phyloP scores from a whole-genome alignment of 441 rosid species.

The Hura crepitans region DNA sequence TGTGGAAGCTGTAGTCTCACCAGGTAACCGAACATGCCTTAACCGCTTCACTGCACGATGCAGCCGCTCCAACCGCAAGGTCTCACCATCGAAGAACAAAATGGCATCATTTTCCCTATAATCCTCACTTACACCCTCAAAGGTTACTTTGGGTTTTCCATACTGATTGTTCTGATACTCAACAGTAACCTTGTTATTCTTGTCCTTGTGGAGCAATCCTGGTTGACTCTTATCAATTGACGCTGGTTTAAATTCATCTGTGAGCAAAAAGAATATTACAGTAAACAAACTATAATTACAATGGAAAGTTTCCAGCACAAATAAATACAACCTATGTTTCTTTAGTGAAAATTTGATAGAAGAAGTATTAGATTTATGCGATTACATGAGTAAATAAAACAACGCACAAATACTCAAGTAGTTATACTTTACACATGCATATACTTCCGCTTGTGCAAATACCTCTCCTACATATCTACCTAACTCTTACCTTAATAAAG shows the following conservation, averaged over 20 bases:
- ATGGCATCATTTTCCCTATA: slow-evolving; percentile 74
- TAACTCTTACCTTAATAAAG: background rate
- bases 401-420: background rate
- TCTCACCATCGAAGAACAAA: slow-evolving; percentile 66
- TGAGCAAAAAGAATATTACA: background rate
- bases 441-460: background rate
- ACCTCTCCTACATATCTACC: background rate
- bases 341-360: background rate
- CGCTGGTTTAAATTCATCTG: slow-evolving; percentile 81
- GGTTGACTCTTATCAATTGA: slow-evolving; percentile 70
- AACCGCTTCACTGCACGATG: slow-evolving; percentile 68
- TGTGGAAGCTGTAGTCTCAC: slow-evolving; percentile 47
- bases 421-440: background rate
- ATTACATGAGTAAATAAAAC: background rate
- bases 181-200: slow-evolving; percentile 60
- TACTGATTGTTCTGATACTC: slow-evolving; percentile 72
- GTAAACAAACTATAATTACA: background rate
- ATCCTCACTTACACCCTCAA: slow-evolving; percentile 72
- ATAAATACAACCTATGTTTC: background rate
- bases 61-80: slow-evolving; percentile 60
- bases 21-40: slow-evolving; percentile 54
- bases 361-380: slow-evolving; percentile 2
- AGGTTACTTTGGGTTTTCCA: slow-evolving; percentile 62
- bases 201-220: slow-evolving; percentile 57
- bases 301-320: background rate